Evolutionary conservation across 257 asterid genomes (phyloP), one percentile per base, ranked within the genome.

Genomic region (Ligustrum vulgare): DNA sequence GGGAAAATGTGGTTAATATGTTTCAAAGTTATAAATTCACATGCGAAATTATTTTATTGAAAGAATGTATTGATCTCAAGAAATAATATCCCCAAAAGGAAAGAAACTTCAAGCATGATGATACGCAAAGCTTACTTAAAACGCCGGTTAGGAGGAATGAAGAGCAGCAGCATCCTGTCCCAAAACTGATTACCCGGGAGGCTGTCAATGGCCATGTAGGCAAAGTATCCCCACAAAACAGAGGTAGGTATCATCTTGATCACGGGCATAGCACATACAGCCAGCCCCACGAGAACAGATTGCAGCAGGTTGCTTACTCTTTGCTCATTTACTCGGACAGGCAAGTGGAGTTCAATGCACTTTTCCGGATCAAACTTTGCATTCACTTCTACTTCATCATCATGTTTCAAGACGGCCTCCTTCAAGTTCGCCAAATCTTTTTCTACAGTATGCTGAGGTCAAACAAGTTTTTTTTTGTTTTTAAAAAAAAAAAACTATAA

Each of bases 171-270:
- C 54, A 93, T 45, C 89, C 99, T 89, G 84, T 95, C 99, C 97
- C 97, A 93, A 71, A 93, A 91, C 83, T 93, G 99, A 78, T 91
- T 93, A 3, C 99, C 99, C 0, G 97, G 97, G 67, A 95, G 98
- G 80, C 98, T 93, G 70, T 95, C 99, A 5, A 90, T 88, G 47
- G 99, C 98, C 99, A 95, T 95, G 86, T 95, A 95, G 37, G 99
- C 99, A 54, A 95, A 95, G 85, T 93, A 95, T 54, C 99, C 98
- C 99, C 98, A 93, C 67, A 93, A 85, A 71, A 93, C 98, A 0
- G 99, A 95, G 67, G 97, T 91, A 11, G 99, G 99, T 63, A 93
- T 95, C 94, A 71, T 83, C 82, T 76, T 90, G 72, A 95, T 87
- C 70, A 92, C 82, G 8, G 98, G 99, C 82, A 92, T 84, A 7